Conservation (phyloP, 2,329 filamentous ascomycete species). For the Neonectria coccinea region DNA sequence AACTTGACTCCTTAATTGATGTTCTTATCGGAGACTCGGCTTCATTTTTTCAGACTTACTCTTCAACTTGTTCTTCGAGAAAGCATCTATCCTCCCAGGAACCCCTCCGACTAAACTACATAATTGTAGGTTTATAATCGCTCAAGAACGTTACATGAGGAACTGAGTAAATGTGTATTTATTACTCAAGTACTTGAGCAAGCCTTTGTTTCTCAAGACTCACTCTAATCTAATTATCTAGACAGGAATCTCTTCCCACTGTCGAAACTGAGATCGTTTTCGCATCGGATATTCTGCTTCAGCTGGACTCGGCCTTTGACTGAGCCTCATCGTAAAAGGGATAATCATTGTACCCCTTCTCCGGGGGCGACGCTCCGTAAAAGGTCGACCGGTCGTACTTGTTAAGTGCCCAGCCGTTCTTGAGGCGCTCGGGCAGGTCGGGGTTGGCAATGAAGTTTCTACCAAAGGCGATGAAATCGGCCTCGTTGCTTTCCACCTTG, state of each 20-base stretch:
- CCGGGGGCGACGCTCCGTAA: constrained; percentile 40
- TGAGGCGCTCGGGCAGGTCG: constrained; percentile 45
- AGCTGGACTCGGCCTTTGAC: neutral
- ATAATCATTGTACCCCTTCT: constrained; percentile 47
- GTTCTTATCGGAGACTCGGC: no score
- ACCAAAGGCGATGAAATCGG: constrained; percentile 47
- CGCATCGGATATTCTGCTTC: neutral
- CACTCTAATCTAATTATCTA: constrained; percentile 3
- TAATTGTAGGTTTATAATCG: neutral
- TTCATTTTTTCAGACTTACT: no score
- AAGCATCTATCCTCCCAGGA: no score
- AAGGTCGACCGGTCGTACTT: constrained; percentile 47
- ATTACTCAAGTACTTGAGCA: neutral
- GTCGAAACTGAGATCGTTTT: neutral
- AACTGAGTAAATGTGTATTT: neutral
- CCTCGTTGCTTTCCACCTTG: constrained; percentile 51
- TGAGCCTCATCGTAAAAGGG: constrained; percentile 38
- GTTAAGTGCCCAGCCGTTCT: constrained; percentile 43
- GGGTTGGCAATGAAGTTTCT: constrained; percentile 48
- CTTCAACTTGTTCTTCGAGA: no score
- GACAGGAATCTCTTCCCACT: neutral
- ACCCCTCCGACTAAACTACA: no score
- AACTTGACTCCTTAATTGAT: no score
- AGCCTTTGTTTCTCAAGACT: neutral
- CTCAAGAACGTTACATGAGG: neutral